These are phyloP conservation scores for Cryptosporidium ryanae DNA, from an alignment of 169 alveolate genomes.

Conservation along the genomic window DNA sequence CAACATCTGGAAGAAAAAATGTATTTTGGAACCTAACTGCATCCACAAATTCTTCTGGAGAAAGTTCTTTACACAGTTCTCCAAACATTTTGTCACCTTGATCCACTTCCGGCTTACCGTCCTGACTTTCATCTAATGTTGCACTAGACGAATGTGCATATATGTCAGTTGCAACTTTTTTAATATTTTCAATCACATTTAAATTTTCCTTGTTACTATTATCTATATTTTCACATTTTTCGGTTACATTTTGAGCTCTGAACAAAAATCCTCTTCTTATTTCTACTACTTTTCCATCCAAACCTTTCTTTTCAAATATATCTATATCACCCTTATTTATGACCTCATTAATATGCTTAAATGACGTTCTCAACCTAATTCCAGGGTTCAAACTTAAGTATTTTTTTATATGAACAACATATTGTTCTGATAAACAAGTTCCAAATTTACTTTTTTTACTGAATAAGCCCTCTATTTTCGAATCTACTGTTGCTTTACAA, in stretches of 20 bases:
- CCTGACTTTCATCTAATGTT: too few relatives aligned
- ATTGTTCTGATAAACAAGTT: slow-evolving; percentile 9
- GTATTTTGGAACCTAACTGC: slow-evolving; percentile 59
- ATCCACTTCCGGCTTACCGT: background rate
- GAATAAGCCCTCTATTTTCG: background rate
- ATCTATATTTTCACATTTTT: too few relatives aligned
- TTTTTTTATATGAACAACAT: background rate
- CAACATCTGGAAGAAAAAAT: slow-evolving; percentile 63
- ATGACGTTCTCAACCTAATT: background rate
- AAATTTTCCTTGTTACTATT: too few relatives aligned
- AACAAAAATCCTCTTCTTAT: slow-evolving; percentile 5
- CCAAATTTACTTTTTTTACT: background rate
- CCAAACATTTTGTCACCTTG: background rate
- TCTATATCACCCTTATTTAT: slow-evolving; percentile 11
- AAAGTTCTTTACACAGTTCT: slow-evolving; percentile 9
- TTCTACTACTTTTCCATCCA: background rate
- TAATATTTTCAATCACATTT: background rate
- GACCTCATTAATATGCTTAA: background rate
- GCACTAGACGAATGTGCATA: background rate
- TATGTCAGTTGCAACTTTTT: background rate
- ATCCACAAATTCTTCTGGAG: slow-evolving; percentile 43
- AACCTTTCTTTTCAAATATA: slow-evolving; percentile 15
- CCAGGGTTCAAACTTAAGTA: background rate
- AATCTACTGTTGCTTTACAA: background rate
- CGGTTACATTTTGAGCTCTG: background rate